Evolutionary conservation across 805 yeast species (phyloP), one percentile per base, ranked within the genome.

Genomic region (Cyberlindnera galapagoensis): DNA sequence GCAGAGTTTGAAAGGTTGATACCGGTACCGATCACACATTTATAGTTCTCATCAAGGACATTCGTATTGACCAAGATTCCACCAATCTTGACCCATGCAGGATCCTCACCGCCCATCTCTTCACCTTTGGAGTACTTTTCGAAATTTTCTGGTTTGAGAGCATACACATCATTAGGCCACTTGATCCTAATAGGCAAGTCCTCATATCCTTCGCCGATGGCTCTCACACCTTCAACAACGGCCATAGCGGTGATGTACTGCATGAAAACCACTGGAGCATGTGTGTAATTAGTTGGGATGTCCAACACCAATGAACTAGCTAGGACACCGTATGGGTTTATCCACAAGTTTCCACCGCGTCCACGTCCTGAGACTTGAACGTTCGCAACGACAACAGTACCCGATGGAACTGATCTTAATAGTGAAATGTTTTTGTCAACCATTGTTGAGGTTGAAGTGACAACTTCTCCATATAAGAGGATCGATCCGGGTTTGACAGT

Each of bases 141-240:
- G 26, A 69, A 68, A 42, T 61, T 71, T 33, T 76, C 76, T 1
- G 94, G 94, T 34, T 73, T 76, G 46, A 75, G 53, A 4, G 80
- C 75, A 51, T 85, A 92, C 10, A 92, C 61, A 56, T 92, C 99
- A 54, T 92, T 92, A 2, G 99, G 99, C 99, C 99, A 92, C 54
- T 92, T 92, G 38, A 92, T 69, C 31, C 75, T 69, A 11, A 90
- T 65, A 0, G 95, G 97, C 44, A 92, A 57, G 28, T 75, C 80
- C 14, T 75, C 78, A 52, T 79, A 85, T 0, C 83, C 86, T 7
- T 57, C 63, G 4, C 56, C 56, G 47, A 86, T 76, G 3, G 74
- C 63, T 21, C 72, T 56, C 12, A 90, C 68, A 18, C 94, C 84
- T 51, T 82, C 85, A 8, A 88, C 79, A 31, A 81, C 69, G 0